phyloP scores from a whole-genome alignment of 805 yeast genomes.

The Zygoascus flipseniorum region DNA sequence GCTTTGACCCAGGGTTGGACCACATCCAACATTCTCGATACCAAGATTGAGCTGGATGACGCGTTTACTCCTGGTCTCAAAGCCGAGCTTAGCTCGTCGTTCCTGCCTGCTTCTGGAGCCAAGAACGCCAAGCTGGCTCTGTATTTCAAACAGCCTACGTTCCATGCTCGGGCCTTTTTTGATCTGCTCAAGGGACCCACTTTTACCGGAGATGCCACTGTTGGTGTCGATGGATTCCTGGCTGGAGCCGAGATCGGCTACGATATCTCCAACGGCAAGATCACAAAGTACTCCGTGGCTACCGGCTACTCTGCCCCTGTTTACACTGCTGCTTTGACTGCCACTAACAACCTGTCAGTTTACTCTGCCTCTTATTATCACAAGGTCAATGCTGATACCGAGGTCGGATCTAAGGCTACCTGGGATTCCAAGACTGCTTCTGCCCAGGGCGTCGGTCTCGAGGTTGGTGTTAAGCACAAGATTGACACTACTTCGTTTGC shows the following conservation, averaged over 20 bases:
- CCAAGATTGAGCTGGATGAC: slow-evolving; percentile 88
- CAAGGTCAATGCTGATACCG: slow-evolving; percentile 81
- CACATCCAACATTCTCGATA: slow-evolving; percentile 82
- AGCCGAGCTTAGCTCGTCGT: slow-evolving; percentile 81
- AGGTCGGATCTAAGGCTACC: slow-evolving; percentile 97
- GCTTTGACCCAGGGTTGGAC: slow-evolving; percentile 97
- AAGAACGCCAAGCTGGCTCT: slow-evolving; percentile 86
- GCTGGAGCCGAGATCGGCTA: slow-evolving; percentile 97
- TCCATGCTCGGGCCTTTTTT: slow-evolving; percentile 90
- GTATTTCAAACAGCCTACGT: slow-evolving; percentile 84
- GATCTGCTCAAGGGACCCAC: slow-evolving; percentile 93
- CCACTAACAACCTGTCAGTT: slow-evolving; percentile 77
- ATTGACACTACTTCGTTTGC: slow-evolving; percentile 83
- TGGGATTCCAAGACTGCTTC: slow-evolving; percentile 77
- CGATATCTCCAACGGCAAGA: slow-evolving; percentile 86
- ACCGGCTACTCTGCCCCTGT: slow-evolving; percentile 85
- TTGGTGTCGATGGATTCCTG: slow-evolving; percentile 93
- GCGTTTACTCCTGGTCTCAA: slow-evolving; percentile 92
- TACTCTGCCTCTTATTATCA: slow-evolving; percentile 96
- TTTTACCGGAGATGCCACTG: slow-evolving; percentile 89
- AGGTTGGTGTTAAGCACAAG: slow-evolving; percentile 90
- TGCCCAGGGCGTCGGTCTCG: slow-evolving; percentile 76
- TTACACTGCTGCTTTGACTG: slow-evolving; percentile 78
- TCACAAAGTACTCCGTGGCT: slow-evolving; percentile 90
- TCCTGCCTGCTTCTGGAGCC: slow-evolving; percentile 70